phyloP scores from a whole-genome alignment of 345 rosid species.

The Citrus mangshanensis region DNA sequence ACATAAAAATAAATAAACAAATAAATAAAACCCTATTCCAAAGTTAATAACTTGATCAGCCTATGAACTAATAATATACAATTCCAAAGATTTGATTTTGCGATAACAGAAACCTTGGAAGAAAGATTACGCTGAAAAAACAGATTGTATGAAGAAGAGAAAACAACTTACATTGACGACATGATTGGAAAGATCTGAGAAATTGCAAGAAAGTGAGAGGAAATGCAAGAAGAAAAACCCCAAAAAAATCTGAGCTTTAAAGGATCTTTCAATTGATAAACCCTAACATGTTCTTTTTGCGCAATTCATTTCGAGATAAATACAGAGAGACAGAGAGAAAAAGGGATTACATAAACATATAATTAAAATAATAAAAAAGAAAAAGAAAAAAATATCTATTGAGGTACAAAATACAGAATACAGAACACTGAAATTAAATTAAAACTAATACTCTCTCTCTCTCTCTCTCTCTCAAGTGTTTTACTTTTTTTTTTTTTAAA shows the following conservation, averaged over 20 bases:
- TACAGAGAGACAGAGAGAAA: not conserved
- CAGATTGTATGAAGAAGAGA: not conserved
- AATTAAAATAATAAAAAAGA: no score
- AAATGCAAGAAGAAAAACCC: constrained; percentile 2
- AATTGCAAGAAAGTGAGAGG: constrained; percentile 7
- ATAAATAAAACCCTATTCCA: not conserved
- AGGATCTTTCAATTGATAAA: constrained; percentile 23
- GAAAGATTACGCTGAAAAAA: not conserved
- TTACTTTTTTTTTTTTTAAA: no score
- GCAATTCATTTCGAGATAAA: constrained; percentile 18
- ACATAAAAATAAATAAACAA: not conserved
- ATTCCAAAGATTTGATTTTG: constrained; percentile 2
- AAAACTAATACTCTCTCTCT: not conserved
- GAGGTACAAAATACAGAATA: not conserved
- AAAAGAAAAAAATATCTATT: not conserved
- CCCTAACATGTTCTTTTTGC: constrained; percentile 32
- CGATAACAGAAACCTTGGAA: not conserved
- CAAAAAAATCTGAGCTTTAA: constrained; percentile 14
- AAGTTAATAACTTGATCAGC: not conserved
- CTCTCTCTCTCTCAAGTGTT: no score
- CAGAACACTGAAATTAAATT: not conserved
- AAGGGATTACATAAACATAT: not conserved
- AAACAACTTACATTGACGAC: constrained; percentile 28
- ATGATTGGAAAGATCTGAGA: constrained; percentile 24
- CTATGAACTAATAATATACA: constrained; percentile 3